These are phyloP conservation scores for Gracilaria gracilis DNA, from an alignment of 23 red algal species.

Conservation along the genomic window DNA sequence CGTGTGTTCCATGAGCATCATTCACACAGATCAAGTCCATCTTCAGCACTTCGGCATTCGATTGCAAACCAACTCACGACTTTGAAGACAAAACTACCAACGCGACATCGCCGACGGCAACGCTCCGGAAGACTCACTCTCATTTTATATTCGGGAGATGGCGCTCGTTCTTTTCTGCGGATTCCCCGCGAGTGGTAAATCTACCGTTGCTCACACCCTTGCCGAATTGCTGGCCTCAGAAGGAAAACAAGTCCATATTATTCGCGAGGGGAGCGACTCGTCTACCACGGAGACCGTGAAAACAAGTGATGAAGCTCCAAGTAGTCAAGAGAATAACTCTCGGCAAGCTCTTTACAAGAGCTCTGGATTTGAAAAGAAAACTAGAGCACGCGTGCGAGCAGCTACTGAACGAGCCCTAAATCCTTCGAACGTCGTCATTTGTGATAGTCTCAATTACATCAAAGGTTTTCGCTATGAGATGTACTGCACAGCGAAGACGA, in stretches of 20 bases:
- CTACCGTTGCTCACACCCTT: constrained; percentile 44
- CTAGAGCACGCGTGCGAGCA: constrained; percentile 73
- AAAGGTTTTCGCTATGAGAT: constrained; percentile 97
- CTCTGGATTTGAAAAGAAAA: constrained; percentile 58
- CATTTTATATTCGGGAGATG: constrained; percentile 2
- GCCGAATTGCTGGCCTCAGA: neutral
- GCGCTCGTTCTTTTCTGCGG: constrained; percentile 61
- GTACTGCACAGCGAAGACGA: constrained; percentile 86
- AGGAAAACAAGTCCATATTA: constrained; percentile 6
- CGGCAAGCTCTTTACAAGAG: constrained; percentile 52
- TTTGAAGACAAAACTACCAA: no score
- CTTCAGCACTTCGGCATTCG: no score
- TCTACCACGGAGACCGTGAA: neutral
- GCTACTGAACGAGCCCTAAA: constrained; percentile 63
- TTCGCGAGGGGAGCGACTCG: constrained; percentile 46
- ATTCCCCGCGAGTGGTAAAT: constrained; percentile 69
- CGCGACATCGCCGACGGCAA: neutral
- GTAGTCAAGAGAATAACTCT: neutral
- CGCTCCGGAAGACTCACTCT: no score
- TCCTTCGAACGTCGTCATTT: constrained; percentile 52
- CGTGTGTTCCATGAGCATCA: no score
- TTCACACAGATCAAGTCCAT: no score
- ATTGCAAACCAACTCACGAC: no score
- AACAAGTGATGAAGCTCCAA: neutral
- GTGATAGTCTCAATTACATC: constrained; percentile 86